Percentiles rank a stretch among this genome's conserved stretches.
These are phyloP conservation scores for Trichosanthes truncata DNA, from an alignment of 306 rosid genomes.

Conservation along the genomic window DNA sequence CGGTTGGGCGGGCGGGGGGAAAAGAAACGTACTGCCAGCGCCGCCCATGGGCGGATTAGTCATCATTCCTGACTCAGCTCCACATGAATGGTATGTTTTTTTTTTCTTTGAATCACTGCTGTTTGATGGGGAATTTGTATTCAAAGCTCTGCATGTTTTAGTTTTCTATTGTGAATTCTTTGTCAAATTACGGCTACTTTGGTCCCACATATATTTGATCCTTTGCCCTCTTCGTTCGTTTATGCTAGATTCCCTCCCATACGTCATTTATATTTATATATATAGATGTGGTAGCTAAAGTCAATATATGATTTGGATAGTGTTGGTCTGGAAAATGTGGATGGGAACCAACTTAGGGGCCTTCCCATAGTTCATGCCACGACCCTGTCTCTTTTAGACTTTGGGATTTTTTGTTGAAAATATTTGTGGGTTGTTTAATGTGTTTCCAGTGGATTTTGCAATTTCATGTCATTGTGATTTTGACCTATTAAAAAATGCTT, in stretches of 20 bases:
- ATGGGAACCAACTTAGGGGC: not conserved
- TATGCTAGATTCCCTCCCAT: slow-evolving; percentile 9
- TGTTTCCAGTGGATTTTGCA: not conserved
- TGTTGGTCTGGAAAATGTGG: not conserved
- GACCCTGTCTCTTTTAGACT: not conserved
- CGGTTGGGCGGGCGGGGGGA: not conserved
- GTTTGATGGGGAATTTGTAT: not conserved
- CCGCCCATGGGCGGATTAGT: slow-evolving; percentile 28
- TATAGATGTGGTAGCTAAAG: not conserved
- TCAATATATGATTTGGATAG: slow-evolving; percentile 10
- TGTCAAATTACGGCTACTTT: slow-evolving; percentile 21
- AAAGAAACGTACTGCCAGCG: not conserved
- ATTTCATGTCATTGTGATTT: not conserved
- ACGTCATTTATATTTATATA: not conserved
- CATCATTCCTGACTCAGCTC: slow-evolving; percentile 37
- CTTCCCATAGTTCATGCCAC: not conserved
- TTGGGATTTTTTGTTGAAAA: not conserved
- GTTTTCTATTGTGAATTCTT: slow-evolving; percentile 3
- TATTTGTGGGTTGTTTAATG: not conserved
- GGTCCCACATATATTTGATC: slow-evolving; percentile 1
- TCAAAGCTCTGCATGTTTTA: not conserved
- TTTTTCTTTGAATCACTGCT: not conserved
- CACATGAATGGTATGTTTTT: slow-evolving; percentile 14
- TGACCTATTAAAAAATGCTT: not conserved
- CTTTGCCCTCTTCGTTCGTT: slow-evolving; percentile 4